Conservation (phyloP, 2,329 filamentous ascomycete species). For the Pochonia chlamydosporia region DNA sequence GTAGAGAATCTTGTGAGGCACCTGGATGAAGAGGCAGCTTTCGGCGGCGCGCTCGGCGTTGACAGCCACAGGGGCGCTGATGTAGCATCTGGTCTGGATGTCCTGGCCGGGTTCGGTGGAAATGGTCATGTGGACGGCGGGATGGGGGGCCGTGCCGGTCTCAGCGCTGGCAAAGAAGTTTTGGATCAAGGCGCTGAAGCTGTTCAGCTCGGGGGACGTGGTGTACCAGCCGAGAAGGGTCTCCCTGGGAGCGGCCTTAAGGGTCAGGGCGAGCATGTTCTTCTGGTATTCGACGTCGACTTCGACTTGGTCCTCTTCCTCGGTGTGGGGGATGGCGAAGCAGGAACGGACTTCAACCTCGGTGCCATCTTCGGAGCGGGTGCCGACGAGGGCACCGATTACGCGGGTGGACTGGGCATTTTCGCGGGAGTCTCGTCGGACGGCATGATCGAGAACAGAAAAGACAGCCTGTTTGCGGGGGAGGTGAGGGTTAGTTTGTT, state of each 20-base stretch:
- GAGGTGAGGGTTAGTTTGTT: conserved; percentile 4
- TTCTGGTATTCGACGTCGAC: conserved; percentile 99
- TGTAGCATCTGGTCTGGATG: conserved; percentile 89
- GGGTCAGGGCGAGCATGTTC: conserved; percentile 93
- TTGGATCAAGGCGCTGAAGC: conserved; percentile 92
- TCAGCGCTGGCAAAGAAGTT: conserved; percentile 98
- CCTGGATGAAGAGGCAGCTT: conserved; percentile 94
- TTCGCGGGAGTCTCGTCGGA: conserved; percentile 69
- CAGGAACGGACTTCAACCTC: conserved; percentile 94
- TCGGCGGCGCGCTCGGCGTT: conserved; percentile 92
- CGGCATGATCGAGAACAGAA: conserved; percentile 86
- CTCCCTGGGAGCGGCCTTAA: conserved; percentile 91
- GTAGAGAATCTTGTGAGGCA: conserved; percentile 91
- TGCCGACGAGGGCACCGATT: conserved; percentile 91
- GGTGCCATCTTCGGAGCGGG: conserved; percentile 90
- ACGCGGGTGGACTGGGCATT: conserved; percentile 83
- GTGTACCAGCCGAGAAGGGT: conserved; percentile 97
- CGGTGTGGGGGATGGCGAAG: conserved; percentile 97
- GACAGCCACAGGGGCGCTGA: conserved; percentile 89
- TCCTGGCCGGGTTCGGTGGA: conserved; percentile 83
- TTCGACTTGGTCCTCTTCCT: conserved; percentile 97
- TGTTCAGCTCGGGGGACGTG: conserved; percentile 93
- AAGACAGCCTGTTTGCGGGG: conserved; percentile 51
- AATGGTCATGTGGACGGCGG: conserved; percentile 95
- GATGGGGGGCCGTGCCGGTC: conserved; percentile 94